Conservation (phyloP, 1,284 basidiomycete species). For the Moesziomyces sp. region DNA sequence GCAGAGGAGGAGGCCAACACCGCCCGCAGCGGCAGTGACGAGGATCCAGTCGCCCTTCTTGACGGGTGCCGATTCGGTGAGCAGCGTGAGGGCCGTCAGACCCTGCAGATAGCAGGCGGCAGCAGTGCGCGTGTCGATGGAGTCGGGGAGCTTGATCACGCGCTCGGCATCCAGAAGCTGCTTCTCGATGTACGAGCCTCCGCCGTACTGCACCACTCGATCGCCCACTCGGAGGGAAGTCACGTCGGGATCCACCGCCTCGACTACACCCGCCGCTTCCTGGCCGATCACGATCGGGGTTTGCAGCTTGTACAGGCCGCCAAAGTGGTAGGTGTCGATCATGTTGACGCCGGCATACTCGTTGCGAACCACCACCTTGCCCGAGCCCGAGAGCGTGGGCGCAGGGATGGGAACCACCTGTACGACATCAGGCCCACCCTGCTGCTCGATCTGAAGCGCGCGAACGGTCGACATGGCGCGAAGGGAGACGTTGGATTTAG, state of each 20-base stretch:
- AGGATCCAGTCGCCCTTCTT: slow-evolving; percentile 75
- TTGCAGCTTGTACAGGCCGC: slow-evolving; percentile 71
- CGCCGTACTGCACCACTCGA: slow-evolving; percentile 74
- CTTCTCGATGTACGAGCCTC: slow-evolving; percentile 79
- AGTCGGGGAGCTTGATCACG: slow-evolving; percentile 72
- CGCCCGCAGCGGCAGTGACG: slow-evolving; percentile 89
- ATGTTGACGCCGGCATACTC: slow-evolving; percentile 68
- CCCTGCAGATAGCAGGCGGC: slow-evolving; percentile 80
- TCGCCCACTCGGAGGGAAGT: slow-evolving; percentile 73
- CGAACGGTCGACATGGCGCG: slow-evolving; percentile 70
- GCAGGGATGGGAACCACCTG: slow-evolving; percentile 75
- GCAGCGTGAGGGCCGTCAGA: slow-evolving; percentile 81
- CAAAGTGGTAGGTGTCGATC: slow-evolving; percentile 75
- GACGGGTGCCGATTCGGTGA: slow-evolving; percentile 84
- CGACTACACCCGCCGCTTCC: slow-evolving; percentile 81
- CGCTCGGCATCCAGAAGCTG: slow-evolving; percentile 76
- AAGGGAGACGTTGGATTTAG: slow-evolving; percentile 26
- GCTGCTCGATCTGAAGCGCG: slow-evolving; percentile 71
- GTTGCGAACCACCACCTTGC: slow-evolving; percentile 84
- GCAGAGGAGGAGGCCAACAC: slow-evolving; percentile 72
- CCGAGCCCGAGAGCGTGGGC: slow-evolving; percentile 73
- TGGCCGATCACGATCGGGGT: slow-evolving; percentile 82
- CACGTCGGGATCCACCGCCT: slow-evolving; percentile 71
- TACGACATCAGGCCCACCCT: slow-evolving; percentile 83
- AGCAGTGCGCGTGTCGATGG: slow-evolving; percentile 75